Evolutionary conservation across 257 asterid genomes (phyloP).

Genomic region (Echites panduratus): DNA sequence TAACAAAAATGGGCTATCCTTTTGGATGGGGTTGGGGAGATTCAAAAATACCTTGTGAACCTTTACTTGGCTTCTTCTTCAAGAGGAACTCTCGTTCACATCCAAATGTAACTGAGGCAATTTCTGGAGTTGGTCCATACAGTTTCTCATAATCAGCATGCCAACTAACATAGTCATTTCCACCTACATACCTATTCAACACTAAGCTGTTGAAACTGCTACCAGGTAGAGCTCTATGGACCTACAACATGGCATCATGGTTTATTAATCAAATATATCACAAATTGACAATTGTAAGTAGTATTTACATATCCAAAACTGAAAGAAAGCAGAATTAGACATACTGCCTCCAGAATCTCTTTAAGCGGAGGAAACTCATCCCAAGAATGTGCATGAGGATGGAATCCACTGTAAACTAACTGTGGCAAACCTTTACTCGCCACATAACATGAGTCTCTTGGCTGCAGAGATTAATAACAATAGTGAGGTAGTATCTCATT

Average conservation of each 20-base stretch:
- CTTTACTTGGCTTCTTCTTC: slow-evolving; percentile 62
- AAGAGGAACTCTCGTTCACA: slow-evolving; percentile 84
- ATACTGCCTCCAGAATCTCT: slow-evolving; percentile 62
- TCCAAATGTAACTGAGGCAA: slow-evolving; percentile 87
- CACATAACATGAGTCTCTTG: slow-evolving; percentile 79
- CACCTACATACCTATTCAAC: slow-evolving; percentile 79
- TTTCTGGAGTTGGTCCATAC: slow-evolving; percentile 81
- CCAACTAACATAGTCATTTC: slow-evolving; percentile 91
- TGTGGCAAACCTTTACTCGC: slow-evolving; percentile 67
- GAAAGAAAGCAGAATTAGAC: slow-evolving; percentile 7
- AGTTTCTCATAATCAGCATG: slow-evolving; percentile 97
- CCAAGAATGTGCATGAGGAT: slow-evolving; percentile 83
- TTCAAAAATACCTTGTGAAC: slow-evolving; percentile 26
- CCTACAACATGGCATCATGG: slow-evolving; percentile 38
- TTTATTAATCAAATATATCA: background rate
- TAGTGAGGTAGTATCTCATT: background rate
- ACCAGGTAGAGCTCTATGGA: slow-evolving; percentile 71
- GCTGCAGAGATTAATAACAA: slow-evolving; percentile 34
- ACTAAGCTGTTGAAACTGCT: slow-evolving; percentile 83
- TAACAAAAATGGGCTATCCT: background rate
- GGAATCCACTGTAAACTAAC: slow-evolving; percentile 73
- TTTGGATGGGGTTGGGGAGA: background rate
- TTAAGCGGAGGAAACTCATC: slow-evolving; percentile 80
- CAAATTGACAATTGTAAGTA: slow-evolving; percentile 6
- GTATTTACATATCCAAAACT: background rate